phyloP scores from a whole-genome alignment of 805 yeast genomes.

The Ogataea henricii region DNA sequence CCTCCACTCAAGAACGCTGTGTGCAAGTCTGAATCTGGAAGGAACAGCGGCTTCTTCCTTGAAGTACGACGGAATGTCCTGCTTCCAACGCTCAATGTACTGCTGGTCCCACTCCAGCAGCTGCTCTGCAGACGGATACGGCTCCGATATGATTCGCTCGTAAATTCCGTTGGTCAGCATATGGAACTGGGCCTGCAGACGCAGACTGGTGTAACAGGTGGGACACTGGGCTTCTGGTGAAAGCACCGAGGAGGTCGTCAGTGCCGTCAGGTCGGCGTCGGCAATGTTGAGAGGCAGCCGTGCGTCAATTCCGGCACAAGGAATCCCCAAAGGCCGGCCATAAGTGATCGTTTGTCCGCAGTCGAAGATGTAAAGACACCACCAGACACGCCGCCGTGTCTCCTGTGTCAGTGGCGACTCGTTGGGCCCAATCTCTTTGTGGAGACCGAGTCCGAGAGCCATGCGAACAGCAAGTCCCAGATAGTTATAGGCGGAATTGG shows the following conservation, averaged over 20 bases:
- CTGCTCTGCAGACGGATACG: conserved; percentile 19
- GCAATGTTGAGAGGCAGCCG: conserved; percentile 15
- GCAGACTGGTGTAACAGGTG: conserved; percentile 18
- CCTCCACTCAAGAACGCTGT: conserved; percentile 18
- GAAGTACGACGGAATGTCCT: conserved; percentile 13
- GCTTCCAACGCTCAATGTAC: conserved; percentile 16
- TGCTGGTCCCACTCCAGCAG: conserved; percentile 16
- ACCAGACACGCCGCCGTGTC: conserved; percentile 16
- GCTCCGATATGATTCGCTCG: conserved; percentile 20
- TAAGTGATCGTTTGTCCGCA: conserved; percentile 22
- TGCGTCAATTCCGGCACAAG: conserved; percentile 20
- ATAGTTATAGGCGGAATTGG: conserved; percentile 19
- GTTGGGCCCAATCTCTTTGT: conserved; percentile 9
- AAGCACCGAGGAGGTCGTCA: not conserved
- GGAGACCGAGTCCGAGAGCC: conserved; percentile 20
- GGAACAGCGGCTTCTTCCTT: conserved; percentile 6
- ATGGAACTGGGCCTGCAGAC: conserved; percentile 17
- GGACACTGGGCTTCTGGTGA: conserved; percentile 10
- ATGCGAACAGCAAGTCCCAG: conserved; percentile 18
- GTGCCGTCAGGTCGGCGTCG: conserved; percentile 16
- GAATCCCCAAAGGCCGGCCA: conserved; percentile 21
- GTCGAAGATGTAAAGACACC: conserved; percentile 19
- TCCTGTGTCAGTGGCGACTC: conserved; percentile 14
- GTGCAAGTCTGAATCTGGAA: conserved; percentile 11
- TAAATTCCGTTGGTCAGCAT: conserved; percentile 20